Evolutionary conservation across 2,329 filamentous ascomycete genomes (phyloP), one percentile per base, ranked within the genome.

Genomic region (Monilinia fructigena): DNA sequence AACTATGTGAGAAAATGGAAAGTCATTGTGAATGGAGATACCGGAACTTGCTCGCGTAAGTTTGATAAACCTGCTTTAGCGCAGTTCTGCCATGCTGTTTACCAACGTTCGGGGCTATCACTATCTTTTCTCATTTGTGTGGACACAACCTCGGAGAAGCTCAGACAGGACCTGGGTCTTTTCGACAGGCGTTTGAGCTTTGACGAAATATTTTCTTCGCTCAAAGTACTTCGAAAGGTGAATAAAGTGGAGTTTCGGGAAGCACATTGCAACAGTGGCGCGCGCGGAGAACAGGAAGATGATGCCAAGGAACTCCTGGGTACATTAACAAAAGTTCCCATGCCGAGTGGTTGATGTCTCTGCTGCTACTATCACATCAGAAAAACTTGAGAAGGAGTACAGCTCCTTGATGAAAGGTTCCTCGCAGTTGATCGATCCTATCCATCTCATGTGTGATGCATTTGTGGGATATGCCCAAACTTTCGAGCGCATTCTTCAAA

Each of bases 391-490:
- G 45, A 28, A 50, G 1, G 48, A 12, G n/a, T 50, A 60, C 58
- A 38, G 2, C 0, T 16, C n/a, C 4, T 38, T 60, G 0, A 60
- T 60, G 2, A 60, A 38, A 18, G 45, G 58, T 3, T 50, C 45
- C 3, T 60, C 58, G 5, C 58, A 5, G 48, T 60, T 60, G 11
- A 6, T 23, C 45, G n/a, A 50, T 18, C 28, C 58, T 5, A 23
- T 60, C 2, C n/a, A 60, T 48, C 14, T 60, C 5, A 60, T 60
- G 28, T 60, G 58, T 23, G 58, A 60, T 6, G 42, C 23, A 6
- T 45, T 60, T 38, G 45, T 60, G 4, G 45, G 20, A 50, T 60
- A 60, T 16, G 14, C 28, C 14, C n/a, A 60, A 23, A 26, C 58
- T 35, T 60, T 50, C 14, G 28, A 50, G 8, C 31, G 28, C 8